Conservation (phyloP, 306 rosid genomes). For the Sicyos edulis region DNA sequence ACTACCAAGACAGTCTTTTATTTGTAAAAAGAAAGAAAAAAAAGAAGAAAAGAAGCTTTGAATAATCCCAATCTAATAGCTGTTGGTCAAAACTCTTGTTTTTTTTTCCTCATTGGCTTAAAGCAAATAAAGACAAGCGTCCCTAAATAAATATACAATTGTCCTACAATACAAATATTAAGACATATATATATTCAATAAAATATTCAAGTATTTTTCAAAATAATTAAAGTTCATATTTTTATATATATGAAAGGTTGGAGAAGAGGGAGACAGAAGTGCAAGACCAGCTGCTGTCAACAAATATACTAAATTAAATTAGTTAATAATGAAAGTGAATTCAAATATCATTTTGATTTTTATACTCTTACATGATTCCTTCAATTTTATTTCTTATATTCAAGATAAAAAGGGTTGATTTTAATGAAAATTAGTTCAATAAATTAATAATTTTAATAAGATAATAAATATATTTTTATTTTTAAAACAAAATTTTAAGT, state of each 20-base stretch:
- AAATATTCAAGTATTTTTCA: no score
- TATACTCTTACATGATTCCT: no score
- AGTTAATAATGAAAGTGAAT: not conserved
- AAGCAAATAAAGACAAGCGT: constrained; percentile 20
- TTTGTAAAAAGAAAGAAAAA: no score
- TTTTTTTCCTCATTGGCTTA: not conserved
- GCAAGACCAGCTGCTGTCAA: not conserved
- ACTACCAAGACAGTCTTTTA: constrained; percentile 15
- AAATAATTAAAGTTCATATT: not conserved
- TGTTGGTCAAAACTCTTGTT: constrained; percentile 12
- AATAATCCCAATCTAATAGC: constrained; percentile 10
- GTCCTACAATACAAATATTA: not conserved
- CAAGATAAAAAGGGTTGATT: no score
- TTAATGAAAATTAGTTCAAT: no score
- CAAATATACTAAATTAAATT: not conserved
- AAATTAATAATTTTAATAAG: no score
- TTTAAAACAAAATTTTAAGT: no score
- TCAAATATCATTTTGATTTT: not conserved
- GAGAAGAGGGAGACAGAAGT: constrained; percentile 22
- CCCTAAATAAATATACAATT: not conserved
- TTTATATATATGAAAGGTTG: not conserved
- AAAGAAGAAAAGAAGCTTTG: not conserved
- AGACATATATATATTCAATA: not conserved
- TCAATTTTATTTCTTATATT: no score
- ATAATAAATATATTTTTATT: no score